phyloP scores from a whole-genome alignment of 2,329 filamentous ascomycete genomes.

The Talaromyces atroroseus region DNA sequence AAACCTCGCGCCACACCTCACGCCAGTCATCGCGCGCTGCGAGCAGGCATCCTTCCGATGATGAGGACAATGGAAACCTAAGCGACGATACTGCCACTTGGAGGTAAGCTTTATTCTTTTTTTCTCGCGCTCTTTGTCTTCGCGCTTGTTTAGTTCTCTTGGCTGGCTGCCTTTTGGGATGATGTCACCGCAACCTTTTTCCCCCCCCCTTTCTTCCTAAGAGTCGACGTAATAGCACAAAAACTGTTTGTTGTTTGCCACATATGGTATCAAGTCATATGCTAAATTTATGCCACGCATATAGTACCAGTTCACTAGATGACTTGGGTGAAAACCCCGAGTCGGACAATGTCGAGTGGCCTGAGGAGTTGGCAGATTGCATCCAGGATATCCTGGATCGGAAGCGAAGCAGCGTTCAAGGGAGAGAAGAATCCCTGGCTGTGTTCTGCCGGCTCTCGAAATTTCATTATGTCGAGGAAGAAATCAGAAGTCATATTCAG shows the following conservation, averaged over 20 bases:
- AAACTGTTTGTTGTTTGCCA: slow-evolving; percentile 2
- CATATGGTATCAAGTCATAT: not conserved
- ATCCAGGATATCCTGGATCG: slow-evolving; percentile 69
- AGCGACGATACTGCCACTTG: slow-evolving; percentile 53
- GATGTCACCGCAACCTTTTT: slow-evolving; percentile 26
- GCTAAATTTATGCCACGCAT: not conserved
- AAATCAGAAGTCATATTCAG: slow-evolving; percentile 54
- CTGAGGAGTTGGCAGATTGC: slow-evolving; percentile 57
- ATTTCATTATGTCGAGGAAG: slow-evolving; percentile 59
- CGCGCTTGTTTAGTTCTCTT: not conserved
- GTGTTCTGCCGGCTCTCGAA: slow-evolving; percentile 62
- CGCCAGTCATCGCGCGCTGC: slow-evolving; percentile 49
- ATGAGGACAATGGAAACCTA: slow-evolving; percentile 51
- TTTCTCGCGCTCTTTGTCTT: slow-evolving; percentile 9
- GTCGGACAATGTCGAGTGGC: slow-evolving; percentile 54
- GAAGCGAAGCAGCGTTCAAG: slow-evolving; percentile 70
- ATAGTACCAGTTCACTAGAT: slow-evolving; percentile 61
- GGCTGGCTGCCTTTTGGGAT: slow-evolving; percentile 20
- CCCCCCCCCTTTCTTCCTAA: too few species aligned
- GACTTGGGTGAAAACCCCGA: slow-evolving; percentile 54
- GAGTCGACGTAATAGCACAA: too few species aligned
- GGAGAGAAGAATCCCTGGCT: slow-evolving; percentile 60
- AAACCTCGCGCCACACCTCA: slow-evolving; percentile 50
- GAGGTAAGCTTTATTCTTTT: slow-evolving; percentile 43
- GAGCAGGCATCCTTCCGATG: slow-evolving; percentile 54